A percentile compares a stretch with the other conserved stretches of the same genome.
Conservation (phyloP, 2,329 filamentous ascomycete genomes). For the Pezicula carpinea region DNA sequence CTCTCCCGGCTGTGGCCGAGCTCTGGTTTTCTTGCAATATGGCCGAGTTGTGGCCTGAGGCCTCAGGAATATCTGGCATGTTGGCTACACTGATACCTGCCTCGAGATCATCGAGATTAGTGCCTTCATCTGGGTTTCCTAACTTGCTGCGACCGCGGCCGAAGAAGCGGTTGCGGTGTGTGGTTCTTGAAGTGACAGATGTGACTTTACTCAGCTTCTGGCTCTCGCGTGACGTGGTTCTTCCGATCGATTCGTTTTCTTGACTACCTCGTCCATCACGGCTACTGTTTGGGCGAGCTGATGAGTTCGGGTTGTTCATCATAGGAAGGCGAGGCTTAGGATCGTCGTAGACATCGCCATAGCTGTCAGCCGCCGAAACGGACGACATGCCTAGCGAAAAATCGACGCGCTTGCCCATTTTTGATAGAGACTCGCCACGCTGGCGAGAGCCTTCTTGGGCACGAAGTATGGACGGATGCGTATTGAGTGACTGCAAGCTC, state of each 20-base stretch:
- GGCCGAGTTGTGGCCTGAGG: conserved; percentile 9
- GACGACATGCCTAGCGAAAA: conserved; percentile 65
- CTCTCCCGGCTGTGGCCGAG: not conserved
- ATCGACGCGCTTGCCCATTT: conserved; percentile 60
- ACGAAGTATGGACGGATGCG: conserved; percentile 50
- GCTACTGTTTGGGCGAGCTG: conserved; percentile 5
- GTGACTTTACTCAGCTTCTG: conserved; percentile 25
- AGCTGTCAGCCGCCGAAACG: conserved; percentile 51
- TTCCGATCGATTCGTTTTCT: conserved; percentile 10
- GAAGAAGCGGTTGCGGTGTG: conserved; percentile 59
- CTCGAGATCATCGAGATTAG: conserved; percentile 24
- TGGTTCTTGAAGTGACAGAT: conserved; percentile 29
- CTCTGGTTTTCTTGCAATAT: conserved; percentile 7
- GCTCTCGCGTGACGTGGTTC: conserved; percentile 17
- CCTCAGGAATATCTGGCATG: conserved; percentile 41
- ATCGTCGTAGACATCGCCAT: conserved; percentile 62
- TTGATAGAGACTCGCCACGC: conserved; percentile 52
- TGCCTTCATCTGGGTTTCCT: conserved; percentile 19
- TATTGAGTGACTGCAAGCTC: conserved; percentile 11
- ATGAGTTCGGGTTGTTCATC: conserved; percentile 29
- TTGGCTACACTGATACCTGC: conserved; percentile 23
- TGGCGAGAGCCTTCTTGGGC: conserved; percentile 41
- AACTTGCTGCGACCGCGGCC: conserved; percentile 35
- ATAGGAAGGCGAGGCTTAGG: conserved; percentile 33
- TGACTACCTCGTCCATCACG: conserved; percentile 10